Percentiles rank a stretch among this genome's conserved stretches.
phyloP scores from a whole-genome alignment of 1,284 basidiomycete genomes.

The Boletus chippewaensis region DNA sequence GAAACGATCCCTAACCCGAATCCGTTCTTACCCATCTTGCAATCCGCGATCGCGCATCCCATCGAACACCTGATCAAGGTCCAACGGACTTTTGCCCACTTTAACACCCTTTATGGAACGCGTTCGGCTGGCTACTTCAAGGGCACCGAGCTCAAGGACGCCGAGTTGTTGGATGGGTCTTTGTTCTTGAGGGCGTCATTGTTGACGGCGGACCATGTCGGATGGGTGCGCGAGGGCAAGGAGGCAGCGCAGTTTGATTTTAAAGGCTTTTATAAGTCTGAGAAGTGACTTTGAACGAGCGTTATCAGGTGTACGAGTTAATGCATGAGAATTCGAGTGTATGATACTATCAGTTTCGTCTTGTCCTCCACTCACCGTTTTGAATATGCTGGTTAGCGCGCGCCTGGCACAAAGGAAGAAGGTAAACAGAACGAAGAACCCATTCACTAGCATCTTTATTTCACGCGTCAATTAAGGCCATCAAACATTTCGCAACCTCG shows the following conservation, averaged over 20 bases:
- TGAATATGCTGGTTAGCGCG: too few species aligned
- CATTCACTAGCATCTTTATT: too few species aligned
- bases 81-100: constrained; percentile 32
- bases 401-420: too few species aligned
- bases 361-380: too few species aligned
- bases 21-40: constrained; percentile 30
- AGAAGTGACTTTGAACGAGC: too few species aligned
- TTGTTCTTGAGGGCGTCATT: constrained; percentile 29
- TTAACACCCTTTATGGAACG: constrained; percentile 26
- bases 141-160: constrained; percentile 35
- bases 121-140: constrained; percentile 28
- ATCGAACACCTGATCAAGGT: constrained; percentile 31
- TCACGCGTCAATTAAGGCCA: too few species aligned
- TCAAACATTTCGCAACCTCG: too few species aligned
- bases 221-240: constrained; percentile 33
- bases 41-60: constrained; percentile 30
- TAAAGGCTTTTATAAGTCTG: too few species aligned
- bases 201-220: constrained; percentile 26
- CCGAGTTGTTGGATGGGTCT: constrained; percentile 30
- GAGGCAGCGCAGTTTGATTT: constrained; percentile 7
- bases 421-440: too few species aligned
- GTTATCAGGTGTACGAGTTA: too few species aligned
- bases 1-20: constrained; percentile 24
- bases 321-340: too few species aligned
- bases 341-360: too few species aligned